Evolutionary conservation across 2,329 filamentous ascomycete species (phyloP).

Genomic region (Venturia effusa): DNA sequence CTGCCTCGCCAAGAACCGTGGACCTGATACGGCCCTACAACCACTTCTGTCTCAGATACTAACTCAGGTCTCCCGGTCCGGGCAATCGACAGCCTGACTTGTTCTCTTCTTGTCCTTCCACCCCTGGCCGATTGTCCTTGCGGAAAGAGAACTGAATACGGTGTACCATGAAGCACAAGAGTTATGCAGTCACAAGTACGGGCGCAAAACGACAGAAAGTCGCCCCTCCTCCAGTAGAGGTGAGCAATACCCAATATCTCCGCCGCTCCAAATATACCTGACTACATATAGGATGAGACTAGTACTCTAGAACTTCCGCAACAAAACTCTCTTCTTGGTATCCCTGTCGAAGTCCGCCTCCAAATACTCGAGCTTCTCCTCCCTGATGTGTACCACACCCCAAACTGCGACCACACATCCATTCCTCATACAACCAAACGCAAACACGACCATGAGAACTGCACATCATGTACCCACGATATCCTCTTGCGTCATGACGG

Average conservation of each 20-base stretch:
- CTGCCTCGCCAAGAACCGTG: no score
- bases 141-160: background rate
- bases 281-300: background rate
- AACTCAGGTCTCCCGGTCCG: no score
- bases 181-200: background rate
- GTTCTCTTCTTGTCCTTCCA: no score
- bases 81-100: no score
- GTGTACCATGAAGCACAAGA: background rate
- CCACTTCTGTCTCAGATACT: no score
- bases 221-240: background rate
- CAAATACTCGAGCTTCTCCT: constrained; percentile 2
- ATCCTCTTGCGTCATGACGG: background rate
- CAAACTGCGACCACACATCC: background rate
- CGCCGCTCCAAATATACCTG: background rate
- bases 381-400: background rate
- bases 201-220: background rate
- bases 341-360: constrained; percentile 1
- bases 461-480: background rate
- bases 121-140: background rate
- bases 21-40: no score
- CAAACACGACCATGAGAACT: background rate
- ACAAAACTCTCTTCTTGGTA: constrained; percentile 1
- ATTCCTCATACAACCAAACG: background rate
- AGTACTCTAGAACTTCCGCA: background rate
- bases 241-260: background rate